phyloP scores from a whole-genome alignment of 2,329 filamentous ascomycete genomes.

The Pseudogymnoascus sp. region DNA sequence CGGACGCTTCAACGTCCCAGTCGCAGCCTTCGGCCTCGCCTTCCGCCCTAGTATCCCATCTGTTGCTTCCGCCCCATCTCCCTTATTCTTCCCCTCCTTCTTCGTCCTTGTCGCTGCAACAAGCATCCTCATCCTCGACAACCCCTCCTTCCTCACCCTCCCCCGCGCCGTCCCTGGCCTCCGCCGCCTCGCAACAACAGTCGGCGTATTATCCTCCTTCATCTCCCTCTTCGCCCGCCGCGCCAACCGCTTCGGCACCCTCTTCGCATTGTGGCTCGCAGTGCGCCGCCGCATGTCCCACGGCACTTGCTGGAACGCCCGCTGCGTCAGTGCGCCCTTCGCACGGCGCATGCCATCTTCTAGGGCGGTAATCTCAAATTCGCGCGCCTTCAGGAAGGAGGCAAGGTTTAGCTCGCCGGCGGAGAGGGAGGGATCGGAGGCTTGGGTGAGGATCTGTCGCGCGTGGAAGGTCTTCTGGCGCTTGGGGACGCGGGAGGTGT shows the following conservation, averaged over 20 bases:
- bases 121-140: slow-evolving; percentile 61
- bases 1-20: slow-evolving; percentile 62
- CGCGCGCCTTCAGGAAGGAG: slow-evolving; percentile 75
- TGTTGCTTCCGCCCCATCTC: slow-evolving; percentile 24
- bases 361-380: slow-evolving; percentile 83
- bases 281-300: slow-evolving; percentile 77
- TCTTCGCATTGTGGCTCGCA: slow-evolving; percentile 90
- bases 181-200: slow-evolving; percentile 58
- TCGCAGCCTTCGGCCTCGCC: slow-evolving; percentile 61
- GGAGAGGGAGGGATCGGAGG: slow-evolving; percentile 35
- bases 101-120: slow-evolving; percentile 49
- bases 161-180: slow-evolving; percentile 53
- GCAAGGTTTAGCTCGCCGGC: slow-evolving; percentile 81
- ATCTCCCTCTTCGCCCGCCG: slow-evolving; percentile 67
- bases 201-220: slow-evolving; percentile 84
- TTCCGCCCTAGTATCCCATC: slow-evolving; percentile 34
- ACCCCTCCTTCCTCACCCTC: slow-evolving; percentile 67
- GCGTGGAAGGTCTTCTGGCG: slow-evolving; percentile 37
- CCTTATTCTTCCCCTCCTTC: slow-evolving; percentile 29
- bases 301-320: slow-evolving; percentile 89
- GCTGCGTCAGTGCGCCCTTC: slow-evolving; percentile 53
- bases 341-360: slow-evolving; percentile 75
- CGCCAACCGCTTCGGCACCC: slow-evolving; percentile 73
- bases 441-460: slow-evolving; percentile 40
- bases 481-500: slow-evolving; percentile 31